Evolutionary conservation across 1,284 basidiomycete species (phyloP).

Genomic region (Veloboletus limbatus): DNA sequence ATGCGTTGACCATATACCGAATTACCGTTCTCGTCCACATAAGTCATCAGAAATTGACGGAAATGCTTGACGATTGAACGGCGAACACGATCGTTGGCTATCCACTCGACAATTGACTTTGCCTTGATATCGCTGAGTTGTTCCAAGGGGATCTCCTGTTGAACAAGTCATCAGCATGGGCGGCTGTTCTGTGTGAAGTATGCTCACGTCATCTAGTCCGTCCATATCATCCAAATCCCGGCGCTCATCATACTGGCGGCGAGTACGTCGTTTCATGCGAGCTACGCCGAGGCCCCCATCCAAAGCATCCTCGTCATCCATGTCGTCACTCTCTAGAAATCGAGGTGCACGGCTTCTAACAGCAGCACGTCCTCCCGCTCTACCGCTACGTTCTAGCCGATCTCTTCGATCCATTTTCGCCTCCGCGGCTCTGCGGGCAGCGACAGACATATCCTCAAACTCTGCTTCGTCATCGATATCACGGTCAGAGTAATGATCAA

Average conservation of each 20-base stretch:
- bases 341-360: constrained; percentile 77
- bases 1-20: constrained; percentile 97
- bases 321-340: constrained; percentile 74
- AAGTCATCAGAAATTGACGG: constrained; percentile 93
- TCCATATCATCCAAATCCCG: constrained; percentile 83
- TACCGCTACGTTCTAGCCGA: constrained; percentile 65
- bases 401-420: constrained; percentile 87
- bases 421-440: constrained; percentile 83
- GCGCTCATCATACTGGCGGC: constrained; percentile 87
- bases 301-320: constrained; percentile 60
- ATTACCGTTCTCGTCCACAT: constrained; percentile 86
- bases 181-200: not conserved
- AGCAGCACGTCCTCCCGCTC: constrained; percentile 65
- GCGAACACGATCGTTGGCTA: constrained; percentile 87
- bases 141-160: constrained; percentile 90
- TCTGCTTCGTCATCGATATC: constrained; percentile 87
- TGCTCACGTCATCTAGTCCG: constrained; percentile 74
- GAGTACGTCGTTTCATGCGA: constrained; percentile 74
- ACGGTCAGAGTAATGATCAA: constrained; percentile 87
- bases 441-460: constrained; percentile 69
- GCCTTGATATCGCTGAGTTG: constrained; percentile 98
- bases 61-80: constrained; percentile 92
- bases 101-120: constrained; percentile 96
- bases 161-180: constrained; percentile 6
- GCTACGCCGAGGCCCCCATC: constrained; percentile 54